Evolutionary conservation across 1,284 basidiomycete genomes (phyloP).

Genomic region (Neolentinus lepideus): DNA sequence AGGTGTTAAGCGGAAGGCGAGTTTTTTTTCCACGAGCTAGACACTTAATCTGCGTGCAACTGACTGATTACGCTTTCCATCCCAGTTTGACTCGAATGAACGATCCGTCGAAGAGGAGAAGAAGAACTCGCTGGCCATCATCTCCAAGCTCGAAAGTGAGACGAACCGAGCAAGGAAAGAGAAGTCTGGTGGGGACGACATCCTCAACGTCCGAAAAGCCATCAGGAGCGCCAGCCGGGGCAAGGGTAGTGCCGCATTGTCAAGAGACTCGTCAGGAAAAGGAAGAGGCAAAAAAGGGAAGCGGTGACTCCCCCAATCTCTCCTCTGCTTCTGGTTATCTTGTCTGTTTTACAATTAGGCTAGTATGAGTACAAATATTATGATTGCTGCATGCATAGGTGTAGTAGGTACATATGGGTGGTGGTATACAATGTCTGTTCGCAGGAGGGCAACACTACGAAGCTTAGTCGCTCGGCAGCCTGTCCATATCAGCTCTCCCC

Average conservation of each 20-base stretch:
- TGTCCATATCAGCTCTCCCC: conserved; percentile 59
- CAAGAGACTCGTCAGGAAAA: conserved; percentile 8
- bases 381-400: conserved; percentile 3
- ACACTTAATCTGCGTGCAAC: conserved; percentile 1
- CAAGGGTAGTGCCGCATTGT: conserved; percentile 53
- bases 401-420: conserved; percentile 1
- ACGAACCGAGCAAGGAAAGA: conserved; percentile 54
- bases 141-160: conserved; percentile 73
- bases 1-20: conserved; percentile 90
- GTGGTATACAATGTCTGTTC: not conserved
- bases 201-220: conserved; percentile 84
- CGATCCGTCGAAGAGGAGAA: conserved; percentile 62
- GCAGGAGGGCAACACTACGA: conserved; percentile 9
- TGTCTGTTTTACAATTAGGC: not conserved
- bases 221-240: conserved; percentile 73
- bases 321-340: not conserved
- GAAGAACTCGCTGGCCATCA: conserved; percentile 63
- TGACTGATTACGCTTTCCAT: conserved; percentile 3
- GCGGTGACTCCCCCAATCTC: not conserved
- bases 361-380: conserved; percentile 9
- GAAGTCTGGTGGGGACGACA: conserved; percentile 37
- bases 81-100: conserved; percentile 79
- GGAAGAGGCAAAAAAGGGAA: not conserved
- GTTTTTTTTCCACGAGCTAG: conserved; percentile 16
- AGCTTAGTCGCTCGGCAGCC: conserved; percentile 24